Evolutionary conservation across 345 rosid genomes (phyloP), one percentile per base, ranked within the genome.

Genomic region (Turnera subulata): DNA sequence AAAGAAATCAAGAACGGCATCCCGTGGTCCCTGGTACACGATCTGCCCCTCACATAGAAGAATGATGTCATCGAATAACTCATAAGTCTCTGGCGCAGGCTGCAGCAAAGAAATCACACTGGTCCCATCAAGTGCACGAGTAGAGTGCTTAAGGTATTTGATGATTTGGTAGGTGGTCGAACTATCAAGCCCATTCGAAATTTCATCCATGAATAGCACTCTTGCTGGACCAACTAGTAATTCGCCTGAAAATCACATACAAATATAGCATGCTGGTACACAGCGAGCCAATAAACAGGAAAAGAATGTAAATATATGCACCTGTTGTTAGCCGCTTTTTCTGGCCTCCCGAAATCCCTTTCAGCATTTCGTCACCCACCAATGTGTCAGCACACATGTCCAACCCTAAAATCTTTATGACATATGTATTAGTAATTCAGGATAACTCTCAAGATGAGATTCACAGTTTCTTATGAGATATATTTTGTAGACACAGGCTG

Each of bases 331-430:
- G 97, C 50, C 97, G 83, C 80, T 87, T 93, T 85, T 89, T 93
- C 76, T 93, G 99, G 4, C 99, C 99, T 56, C 99, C 99, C 14
- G 99, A 93, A 45, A 93, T 93, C 63, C 99, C 99, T 83, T 89
- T 93, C 46, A 86, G 84, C 96, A 89, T 87, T 81, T 93, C 99
- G 71, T 89, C 96, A 63, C 99, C 99, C n/a, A 82, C 99, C 70
- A 87, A 67, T 58, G 99, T 89, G 83, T 93, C 96, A 45, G 96
- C 82, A 60, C 99, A 93, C 52, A 69, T 56, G 75, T 93, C 99
- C 94, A 89, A 68, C 61, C 97, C 99, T 93, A 93, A 75, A 83
- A 93, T 89, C 99, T 93, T 85, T 83, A 79, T 82, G 80, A 73
- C 74, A 79, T 75, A 62, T 65, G 74, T 32, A 68, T 78, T 73